Percentiles rank a stretch among this genome's conserved stretches.
These are phyloP conservation scores for Cryptococcus maquisensis DNA, from an alignment of 1,284 basidiomycete species.

Conservation along the genomic window DNA sequence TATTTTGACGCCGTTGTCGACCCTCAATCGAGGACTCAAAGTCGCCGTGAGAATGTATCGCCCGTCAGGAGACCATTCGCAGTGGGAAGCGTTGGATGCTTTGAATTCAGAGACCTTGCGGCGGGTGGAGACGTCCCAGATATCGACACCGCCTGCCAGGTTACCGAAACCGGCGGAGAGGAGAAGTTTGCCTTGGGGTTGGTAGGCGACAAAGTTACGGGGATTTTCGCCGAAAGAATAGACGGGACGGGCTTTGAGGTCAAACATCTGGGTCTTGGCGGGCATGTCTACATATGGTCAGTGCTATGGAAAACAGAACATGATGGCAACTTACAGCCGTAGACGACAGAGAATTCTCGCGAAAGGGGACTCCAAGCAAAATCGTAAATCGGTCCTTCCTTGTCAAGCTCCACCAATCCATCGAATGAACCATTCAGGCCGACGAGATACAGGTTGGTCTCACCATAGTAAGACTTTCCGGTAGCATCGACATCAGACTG, in stretches of 20 bases:
- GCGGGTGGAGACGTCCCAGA: conserved; percentile 83
- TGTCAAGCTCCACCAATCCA: conserved; percentile 85
- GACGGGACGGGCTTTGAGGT: conserved; percentile 79
- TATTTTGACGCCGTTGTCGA: conserved; percentile 94
- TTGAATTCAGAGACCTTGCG: conserved; percentile 74
- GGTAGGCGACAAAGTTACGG: conserved; percentile 90
- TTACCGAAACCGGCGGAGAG: conserved; percentile 94
- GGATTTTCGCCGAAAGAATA: conserved; percentile 88
- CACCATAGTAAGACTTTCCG: conserved; percentile 97
- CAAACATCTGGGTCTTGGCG: conserved; percentile 85
- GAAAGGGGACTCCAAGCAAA: conserved; percentile 97
- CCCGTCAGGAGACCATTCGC: conserved; percentile 94
- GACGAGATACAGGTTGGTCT: conserved; percentile 90
- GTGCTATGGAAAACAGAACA: neutral
- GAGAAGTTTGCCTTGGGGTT: conserved; percentile 85
- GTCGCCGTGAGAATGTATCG: conserved; percentile 90
- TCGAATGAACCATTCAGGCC: conserved; percentile 95
- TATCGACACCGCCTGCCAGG: conserved; percentile 84
- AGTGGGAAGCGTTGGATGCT: conserved; percentile 87
- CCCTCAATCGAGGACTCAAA: conserved; percentile 84
- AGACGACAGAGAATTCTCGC: conserved; percentile 92
- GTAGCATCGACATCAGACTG: conserved; percentile 96
- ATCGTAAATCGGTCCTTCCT: conserved; percentile 96
- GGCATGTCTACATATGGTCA: conserved; percentile 69
- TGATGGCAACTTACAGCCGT: conserved; percentile 69